phyloP scores from a whole-genome alignment of 1,284 basidiomycete genomes.

The Salmacisia buchloeana region DNA sequence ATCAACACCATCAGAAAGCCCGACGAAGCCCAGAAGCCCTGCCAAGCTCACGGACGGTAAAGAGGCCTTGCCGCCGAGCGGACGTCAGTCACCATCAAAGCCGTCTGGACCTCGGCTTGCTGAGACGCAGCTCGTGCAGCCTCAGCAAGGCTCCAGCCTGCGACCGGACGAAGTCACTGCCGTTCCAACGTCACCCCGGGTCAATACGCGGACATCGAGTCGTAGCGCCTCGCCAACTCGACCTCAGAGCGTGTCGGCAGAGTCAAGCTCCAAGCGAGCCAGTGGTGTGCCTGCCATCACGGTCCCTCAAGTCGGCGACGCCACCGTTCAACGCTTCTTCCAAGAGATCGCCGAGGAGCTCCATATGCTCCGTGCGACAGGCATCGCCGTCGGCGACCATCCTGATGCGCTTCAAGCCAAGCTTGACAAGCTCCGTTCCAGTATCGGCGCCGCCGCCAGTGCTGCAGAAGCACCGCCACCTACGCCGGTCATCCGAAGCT shows the following conservation, averaged over 20 bases:
- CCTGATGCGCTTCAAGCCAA: slow-evolving; percentile 54
- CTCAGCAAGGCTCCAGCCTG: not conserved
- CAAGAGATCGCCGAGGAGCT: slow-evolving; percentile 74
- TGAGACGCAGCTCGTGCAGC: not conserved
- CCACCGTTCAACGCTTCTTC: slow-evolving; percentile 70
- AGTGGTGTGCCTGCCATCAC: slow-evolving; percentile 28
- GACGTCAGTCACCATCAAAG: not conserved
- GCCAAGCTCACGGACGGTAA: not conserved
- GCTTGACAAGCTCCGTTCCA: slow-evolving; percentile 35
- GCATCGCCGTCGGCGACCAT: slow-evolving; percentile 37
- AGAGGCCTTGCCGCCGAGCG: not conserved
- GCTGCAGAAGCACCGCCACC: not conserved
- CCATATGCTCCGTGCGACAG: slow-evolving; percentile 57
- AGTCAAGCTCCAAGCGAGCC: not conserved
- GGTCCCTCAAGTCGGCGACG: slow-evolving; percentile 59
- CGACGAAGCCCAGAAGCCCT: not conserved
- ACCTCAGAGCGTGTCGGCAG: slow-evolving; percentile 17
- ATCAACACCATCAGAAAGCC: not conserved
- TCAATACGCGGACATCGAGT: not conserved
- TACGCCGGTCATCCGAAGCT: not conserved
- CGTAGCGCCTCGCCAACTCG: slow-evolving; percentile 23
- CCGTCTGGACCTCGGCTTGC: not conserved
- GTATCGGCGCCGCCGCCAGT: not conserved
- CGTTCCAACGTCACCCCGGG: not conserved
- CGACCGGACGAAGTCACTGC: not conserved